Conservation (phyloP, 2,329 filamentous ascomycete genomes). For the Phaeoacremonium minimum region DNA sequence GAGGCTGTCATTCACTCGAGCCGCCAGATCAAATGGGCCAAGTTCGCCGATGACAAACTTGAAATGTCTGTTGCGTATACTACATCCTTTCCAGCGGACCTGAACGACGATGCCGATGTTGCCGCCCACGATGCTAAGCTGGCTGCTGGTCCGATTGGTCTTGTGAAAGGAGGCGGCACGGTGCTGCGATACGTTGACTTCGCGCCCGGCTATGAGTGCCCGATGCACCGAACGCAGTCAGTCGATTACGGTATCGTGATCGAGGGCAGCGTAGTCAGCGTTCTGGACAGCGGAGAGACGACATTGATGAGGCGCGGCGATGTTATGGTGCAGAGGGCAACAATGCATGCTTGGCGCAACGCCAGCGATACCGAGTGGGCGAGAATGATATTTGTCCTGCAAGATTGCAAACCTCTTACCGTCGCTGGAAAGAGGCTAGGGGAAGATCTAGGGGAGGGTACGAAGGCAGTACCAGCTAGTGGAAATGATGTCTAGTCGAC, state of each 20-base stretch:
- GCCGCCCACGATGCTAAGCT: constrained; percentile 37
- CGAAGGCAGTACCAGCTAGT: no score
- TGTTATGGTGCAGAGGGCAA: no score
- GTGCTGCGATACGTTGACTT: constrained; percentile 20
- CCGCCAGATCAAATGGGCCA: no score
- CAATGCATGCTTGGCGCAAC: no score
- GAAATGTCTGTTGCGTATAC: constrained; percentile 10
- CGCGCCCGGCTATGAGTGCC: constrained; percentile 23
- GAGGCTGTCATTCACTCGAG: not conserved
- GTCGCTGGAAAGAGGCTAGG: no score
- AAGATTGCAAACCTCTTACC: no score
- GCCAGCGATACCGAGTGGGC: no score
- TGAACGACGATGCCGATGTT: constrained; percentile 35
- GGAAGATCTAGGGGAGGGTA: no score
- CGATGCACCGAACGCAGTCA: constrained; percentile 20
- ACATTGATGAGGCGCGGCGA: not conserved
- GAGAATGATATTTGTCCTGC: no score
- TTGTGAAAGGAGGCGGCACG: constrained; percentile 13
- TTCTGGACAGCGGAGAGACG: not conserved
- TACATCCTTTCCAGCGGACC: constrained; percentile 9
- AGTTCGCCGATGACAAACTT: constrained; percentile 8
- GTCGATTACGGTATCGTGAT: constrained; percentile 16
- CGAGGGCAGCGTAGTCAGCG: not conserved
- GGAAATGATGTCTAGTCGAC: no score
- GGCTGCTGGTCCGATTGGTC: constrained; percentile 24